Conservation (phyloP, 2,329 filamentous ascomycete species). For the Colletotrichum noveboracense region DNA sequence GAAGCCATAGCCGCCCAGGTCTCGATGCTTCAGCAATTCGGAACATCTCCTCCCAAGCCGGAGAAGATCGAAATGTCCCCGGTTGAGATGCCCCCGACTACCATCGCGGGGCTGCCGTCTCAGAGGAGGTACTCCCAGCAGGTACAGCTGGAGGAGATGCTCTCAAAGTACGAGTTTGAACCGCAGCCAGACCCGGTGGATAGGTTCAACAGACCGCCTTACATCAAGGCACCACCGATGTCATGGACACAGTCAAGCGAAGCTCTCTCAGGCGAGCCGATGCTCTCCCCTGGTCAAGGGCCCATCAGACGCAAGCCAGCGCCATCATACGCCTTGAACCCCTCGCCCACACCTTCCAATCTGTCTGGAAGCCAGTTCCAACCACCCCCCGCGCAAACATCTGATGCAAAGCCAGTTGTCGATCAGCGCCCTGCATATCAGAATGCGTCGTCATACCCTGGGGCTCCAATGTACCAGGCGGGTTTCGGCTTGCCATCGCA, state of each 20-base stretch:
- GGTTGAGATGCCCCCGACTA: not conserved
- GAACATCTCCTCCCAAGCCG: not conserved
- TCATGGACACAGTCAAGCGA: constrained; percentile 2
- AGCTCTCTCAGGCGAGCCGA: not conserved
- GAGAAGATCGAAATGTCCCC: not conserved
- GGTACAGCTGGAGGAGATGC: not conserved
- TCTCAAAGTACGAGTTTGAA: constrained; percentile 8
- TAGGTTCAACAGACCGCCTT: not conserved
- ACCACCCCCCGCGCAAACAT: not conserved
- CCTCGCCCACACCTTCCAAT: not conserved
- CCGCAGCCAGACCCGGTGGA: not conserved
- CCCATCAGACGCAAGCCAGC: constrained; percentile 17
- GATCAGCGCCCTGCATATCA: constrained; percentile 10
- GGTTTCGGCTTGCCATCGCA: not conserved
- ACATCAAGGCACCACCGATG: not conserved
- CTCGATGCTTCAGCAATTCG: not conserved
- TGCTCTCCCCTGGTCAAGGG: constrained; percentile 8
- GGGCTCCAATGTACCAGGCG: constrained; percentile 1
- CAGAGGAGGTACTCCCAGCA: constrained; percentile 10
- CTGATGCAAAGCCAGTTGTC: not conserved
- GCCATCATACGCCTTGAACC: constrained; percentile 5
- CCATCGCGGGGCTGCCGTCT: constrained; percentile 5
- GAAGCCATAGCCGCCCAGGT: constrained; percentile 9
- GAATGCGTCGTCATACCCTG: constrained; percentile 5
- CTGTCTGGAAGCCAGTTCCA: not conserved